These are phyloP conservation scores for Candida golubevii DNA, from an alignment of 805 yeast species.

Conservation along the genomic window DNA sequence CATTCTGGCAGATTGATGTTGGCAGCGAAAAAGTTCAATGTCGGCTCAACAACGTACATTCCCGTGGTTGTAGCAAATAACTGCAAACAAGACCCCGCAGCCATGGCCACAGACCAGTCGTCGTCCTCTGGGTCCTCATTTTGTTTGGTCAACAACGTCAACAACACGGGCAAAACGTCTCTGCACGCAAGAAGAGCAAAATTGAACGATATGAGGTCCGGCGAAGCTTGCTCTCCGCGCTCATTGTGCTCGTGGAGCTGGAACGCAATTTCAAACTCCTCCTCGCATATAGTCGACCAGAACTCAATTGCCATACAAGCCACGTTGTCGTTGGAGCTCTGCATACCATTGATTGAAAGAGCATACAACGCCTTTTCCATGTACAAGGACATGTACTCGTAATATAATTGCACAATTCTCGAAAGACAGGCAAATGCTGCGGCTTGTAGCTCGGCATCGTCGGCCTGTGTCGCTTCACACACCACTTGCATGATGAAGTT, in stretches of 20 bases:
- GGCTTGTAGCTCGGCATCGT: conserved; percentile 76
- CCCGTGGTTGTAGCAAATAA: conserved; percentile 90
- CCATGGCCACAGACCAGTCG: conserved; percentile 97
- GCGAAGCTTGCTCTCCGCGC: conserved; percentile 25
- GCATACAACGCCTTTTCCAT: conserved; percentile 96
- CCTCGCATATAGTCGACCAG: conserved; percentile 99
- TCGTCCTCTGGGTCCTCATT: conserved; percentile 93
- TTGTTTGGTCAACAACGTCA: conserved; percentile 76
- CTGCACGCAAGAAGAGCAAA: conserved; percentile 82
- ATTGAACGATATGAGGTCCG: conserved; percentile 55
- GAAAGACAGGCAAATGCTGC: conserved; percentile 96
- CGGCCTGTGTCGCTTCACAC: conserved; percentile 96
- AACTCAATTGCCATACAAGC: conserved; percentile 98
- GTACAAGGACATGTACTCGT: conserved; percentile 84
- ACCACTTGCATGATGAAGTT: conserved; percentile 98
- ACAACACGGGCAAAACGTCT: conserved; percentile 83
- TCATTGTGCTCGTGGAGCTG: conserved; percentile 59
- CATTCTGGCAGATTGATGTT: conserved; percentile 58
- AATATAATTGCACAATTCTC: conserved; percentile 84
- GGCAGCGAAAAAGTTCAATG: conserved; percentile 75
- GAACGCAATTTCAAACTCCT: conserved; percentile 75
- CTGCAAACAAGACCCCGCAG: conserved; percentile 96
- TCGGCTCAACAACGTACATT: conserved; percentile 78
- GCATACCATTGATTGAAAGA: conserved; percentile 89
- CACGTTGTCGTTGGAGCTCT: conserved; percentile 74